Evolutionary conservation across 768 basidiomycete species (phyloP).

Genomic region (Tricholoma matsutake): DNA sequence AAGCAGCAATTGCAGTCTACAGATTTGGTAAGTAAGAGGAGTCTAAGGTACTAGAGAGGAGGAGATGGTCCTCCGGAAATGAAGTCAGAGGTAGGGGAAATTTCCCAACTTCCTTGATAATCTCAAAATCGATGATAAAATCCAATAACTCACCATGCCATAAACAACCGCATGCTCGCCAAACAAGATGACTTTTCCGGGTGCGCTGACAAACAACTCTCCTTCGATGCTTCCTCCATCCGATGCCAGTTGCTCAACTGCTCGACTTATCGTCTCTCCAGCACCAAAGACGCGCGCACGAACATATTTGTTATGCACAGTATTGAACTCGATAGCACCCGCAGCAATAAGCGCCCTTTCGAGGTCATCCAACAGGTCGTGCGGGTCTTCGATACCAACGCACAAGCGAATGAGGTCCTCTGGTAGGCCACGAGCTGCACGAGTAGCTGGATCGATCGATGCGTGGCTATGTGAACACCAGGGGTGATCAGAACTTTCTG

Average conservation of each 20-base stretch:
- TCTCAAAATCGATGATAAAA: background rate
- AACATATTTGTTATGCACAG: slow-evolving; percentile 51
- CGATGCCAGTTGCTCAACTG: slow-evolving; percentile 66
- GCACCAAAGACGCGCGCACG: slow-evolving; percentile 29
- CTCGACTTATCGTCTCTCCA: slow-evolving; percentile 45
- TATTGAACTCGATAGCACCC: slow-evolving; percentile 72
- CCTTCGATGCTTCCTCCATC: slow-evolving; percentile 33
- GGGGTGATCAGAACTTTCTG: slow-evolving; percentile 10
- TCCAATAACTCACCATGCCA: slow-evolving; percentile 70
- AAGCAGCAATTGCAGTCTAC: slow-evolving; percentile 91
- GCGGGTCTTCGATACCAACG: slow-evolving; percentile 95
- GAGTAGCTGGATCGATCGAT: slow-evolving; percentile 93
- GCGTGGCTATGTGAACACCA: slow-evolving; percentile 64
- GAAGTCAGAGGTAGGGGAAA: slow-evolving; percentile 1
- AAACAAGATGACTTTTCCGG: slow-evolving; percentile 97
- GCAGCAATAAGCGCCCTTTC: slow-evolving; percentile 90
- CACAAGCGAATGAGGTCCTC: slow-evolving; percentile 98
- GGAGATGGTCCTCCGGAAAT: background rate
- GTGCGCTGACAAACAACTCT: slow-evolving; percentile 90
- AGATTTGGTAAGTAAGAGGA: slow-evolving; percentile 12
- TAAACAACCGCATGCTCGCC: slow-evolving; percentile 99
- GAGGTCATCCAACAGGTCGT: slow-evolving; percentile 92
- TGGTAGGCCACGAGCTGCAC: slow-evolving; percentile 95
- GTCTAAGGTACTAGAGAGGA: slow-evolving; percentile 6
- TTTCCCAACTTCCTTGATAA: background rate